Evolutionary conservation across 768 basidiomycete genomes (phyloP), one percentile per base, ranked within the genome.

Genomic region (Russula dissimulans): DNA sequence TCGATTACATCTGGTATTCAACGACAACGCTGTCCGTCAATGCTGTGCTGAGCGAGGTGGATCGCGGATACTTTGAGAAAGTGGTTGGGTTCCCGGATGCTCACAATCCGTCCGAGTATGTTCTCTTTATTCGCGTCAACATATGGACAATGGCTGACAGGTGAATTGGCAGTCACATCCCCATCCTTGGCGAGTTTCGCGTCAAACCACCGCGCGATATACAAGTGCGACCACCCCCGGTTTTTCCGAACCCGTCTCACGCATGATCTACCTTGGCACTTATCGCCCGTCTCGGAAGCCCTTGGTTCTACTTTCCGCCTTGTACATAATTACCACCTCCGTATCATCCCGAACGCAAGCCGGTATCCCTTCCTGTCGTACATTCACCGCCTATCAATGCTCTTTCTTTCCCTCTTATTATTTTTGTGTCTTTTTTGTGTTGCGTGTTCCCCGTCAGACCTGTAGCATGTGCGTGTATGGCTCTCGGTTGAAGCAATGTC

Each of bases 1-100:
- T 99, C 65, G 97, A 99, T 74, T 95, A 98, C 71, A 81, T 99
- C 68, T 99, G 93, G 89, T 94, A 91, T 72, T 82, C 87, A 60
- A 80, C 83, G 0, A 75, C 78, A 51, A 91, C 83, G 61, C 66
- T 98, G 52, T 78, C 81, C 10, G 84, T 90, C 31, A 93, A 86
- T 62, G 85, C 86, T 22, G 83, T 95, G n/a, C 77, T 98, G 46
- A 90, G 90, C 14, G 91, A 89, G 71, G 85, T 97, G 60, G 94
- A 97, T 70, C 79, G 78, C 67, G 70, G 70, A 29, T 99, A 99
- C 76, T 71, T 97, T 70, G 84, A 87, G 65, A 91, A 91, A 75
- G 84, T 84, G 17, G 95, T 97, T 47, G 97, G 97, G 41, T 98
- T 98, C 79, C 97, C 97, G 32, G 95, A 97, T 72, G 83, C 86